Conservation (phyloP, 2,329 filamentous ascomycete species). For the Trichoderma sp. region DNA sequence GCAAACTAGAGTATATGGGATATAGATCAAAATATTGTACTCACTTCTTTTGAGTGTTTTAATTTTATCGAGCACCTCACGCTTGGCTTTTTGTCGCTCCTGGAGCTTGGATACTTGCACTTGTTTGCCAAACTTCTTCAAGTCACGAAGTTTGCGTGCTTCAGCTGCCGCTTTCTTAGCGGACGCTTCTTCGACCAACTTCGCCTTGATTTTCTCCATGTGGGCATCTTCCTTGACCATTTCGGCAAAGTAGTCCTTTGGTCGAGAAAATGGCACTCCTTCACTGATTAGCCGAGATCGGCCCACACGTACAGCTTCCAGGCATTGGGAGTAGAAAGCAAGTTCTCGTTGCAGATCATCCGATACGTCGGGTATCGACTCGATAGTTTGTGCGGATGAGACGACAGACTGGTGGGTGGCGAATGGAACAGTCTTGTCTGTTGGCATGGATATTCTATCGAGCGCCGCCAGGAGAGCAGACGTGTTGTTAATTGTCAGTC, state of each 20-base stretch:
- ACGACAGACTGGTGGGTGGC: slow-evolving; percentile 77
- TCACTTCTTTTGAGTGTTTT: slow-evolving; percentile 91
- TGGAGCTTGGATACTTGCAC: slow-evolving; percentile 95
- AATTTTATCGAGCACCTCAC: slow-evolving; percentile 92
- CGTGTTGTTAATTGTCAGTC: slow-evolving; percentile 96
- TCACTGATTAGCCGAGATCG: slow-evolving; percentile 76
- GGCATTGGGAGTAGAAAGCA: slow-evolving; percentile 86
- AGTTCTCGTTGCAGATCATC: slow-evolving; percentile 92
- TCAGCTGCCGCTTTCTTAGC: slow-evolving; percentile 89
- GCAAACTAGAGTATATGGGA: not conserved
- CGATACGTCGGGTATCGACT: slow-evolving; percentile 74
- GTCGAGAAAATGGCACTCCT: slow-evolving; percentile 80
- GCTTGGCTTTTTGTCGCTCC: slow-evolving; percentile 89
- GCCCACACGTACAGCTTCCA: slow-evolving; percentile 72
- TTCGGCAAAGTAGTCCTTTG: slow-evolving; percentile 95
- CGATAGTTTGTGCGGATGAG: slow-evolving; percentile 60
- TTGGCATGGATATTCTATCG: slow-evolving; percentile 70
- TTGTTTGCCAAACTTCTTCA: slow-evolving; percentile 99
- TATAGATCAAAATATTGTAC: slow-evolving; percentile 35
- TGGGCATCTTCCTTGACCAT: slow-evolving; percentile 99
- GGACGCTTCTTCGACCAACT: slow-evolving; percentile 87
- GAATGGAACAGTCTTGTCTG: slow-evolving; percentile 68
- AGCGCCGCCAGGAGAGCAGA: slow-evolving; percentile 77
- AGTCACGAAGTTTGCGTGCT: slow-evolving; percentile 84
- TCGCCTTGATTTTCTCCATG: slow-evolving; percentile 94